A percentile compares a stretch with the other conserved stretches of the same genome.
phyloP scores from a whole-genome alignment of 192 early-diverging fungal species.

The Backusella macrospora region DNA sequence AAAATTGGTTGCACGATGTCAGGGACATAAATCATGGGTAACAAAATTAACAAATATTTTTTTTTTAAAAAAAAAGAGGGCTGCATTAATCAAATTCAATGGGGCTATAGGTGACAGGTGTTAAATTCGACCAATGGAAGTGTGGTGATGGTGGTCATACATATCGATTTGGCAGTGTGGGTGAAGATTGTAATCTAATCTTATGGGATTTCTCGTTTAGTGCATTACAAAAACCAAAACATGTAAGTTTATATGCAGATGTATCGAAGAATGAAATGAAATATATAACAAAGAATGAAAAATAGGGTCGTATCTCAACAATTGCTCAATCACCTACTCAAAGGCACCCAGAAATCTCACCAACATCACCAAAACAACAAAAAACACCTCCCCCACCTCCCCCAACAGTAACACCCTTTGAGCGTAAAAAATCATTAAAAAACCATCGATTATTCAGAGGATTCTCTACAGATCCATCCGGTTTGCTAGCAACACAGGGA shows the following conservation, averaged over 20 bases:
- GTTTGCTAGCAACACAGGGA: not conserved
- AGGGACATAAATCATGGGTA: conserved; percentile 93
- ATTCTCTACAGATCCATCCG: not conserved
- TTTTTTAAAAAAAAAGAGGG: too few species aligned
- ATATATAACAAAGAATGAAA: conserved; percentile 5
- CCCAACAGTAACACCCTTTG: not conserved
- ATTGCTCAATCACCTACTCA: not conserved
- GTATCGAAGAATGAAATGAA: not conserved
- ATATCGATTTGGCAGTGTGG: conserved; percentile 90
- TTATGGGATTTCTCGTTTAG: conserved; percentile 93
- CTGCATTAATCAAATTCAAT: too few species aligned
- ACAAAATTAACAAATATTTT: too few species aligned
- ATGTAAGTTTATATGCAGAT: conserved; percentile 42
- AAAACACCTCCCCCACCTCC: not conserved
- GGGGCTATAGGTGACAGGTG: conserved; percentile 48
- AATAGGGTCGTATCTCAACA: not conserved
- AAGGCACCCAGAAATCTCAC: not conserved
- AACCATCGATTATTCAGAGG: conserved; percentile 7
- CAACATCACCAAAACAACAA: not conserved
- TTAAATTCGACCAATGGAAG: conserved; percentile 84
- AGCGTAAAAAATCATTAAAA: conserved; percentile 19
- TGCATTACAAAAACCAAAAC: conserved; percentile 77
- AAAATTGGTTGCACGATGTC: conserved; percentile 83
- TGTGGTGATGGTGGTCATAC: conserved; percentile 79
- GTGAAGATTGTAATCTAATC: conserved; percentile 85